phyloP scores from a whole-genome alignment of 768 basidiomycete species.

The Amylocystis lapponica region DNA sequence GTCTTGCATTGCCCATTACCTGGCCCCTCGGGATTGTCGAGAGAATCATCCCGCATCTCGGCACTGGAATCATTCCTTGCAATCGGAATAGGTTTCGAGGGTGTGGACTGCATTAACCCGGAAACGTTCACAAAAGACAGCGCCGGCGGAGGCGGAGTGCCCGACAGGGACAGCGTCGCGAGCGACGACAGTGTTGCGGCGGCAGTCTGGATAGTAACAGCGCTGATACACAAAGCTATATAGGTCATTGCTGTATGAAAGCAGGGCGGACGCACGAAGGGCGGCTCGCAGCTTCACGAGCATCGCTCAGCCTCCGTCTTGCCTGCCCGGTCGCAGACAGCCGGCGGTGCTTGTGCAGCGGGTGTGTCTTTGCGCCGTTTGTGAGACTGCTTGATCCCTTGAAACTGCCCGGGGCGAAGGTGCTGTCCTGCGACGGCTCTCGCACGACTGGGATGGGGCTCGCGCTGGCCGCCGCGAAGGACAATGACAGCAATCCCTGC shows the following conservation, averaged over 20 bases:
- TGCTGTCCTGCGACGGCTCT: constrained; percentile 9
- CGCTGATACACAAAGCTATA: constrained; percentile 19
- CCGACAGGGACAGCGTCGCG: constrained; percentile 36
- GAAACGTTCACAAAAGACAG: constrained; percentile 16
- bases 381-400: constrained; percentile 21
- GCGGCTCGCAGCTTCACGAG: constrained; percentile 68
- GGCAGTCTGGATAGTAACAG: constrained; percentile 30
- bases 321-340: constrained; percentile 67
- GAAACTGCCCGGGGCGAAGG: constrained; percentile 11
- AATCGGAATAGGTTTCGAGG: constrained; percentile 7
- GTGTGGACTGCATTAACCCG: constrained; percentile 12
- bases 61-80: constrained; percentile 16
- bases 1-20: constrained; percentile 7
- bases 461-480: constrained; percentile 51
- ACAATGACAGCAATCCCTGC: constrained; percentile 62
- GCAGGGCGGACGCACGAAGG: constrained; percentile 53
- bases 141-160: constrained; percentile 30
- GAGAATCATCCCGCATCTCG: constrained; percentile 12
- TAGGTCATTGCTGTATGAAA: constrained; percentile 8
- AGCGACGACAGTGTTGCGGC: constrained; percentile 34
- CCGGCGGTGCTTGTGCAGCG: constrained; percentile 52
- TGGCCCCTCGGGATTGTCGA: constrained; percentile 9
- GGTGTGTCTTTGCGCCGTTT: constrained; percentile 18
- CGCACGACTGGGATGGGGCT: constrained; percentile 37
- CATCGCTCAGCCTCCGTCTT: constrained; percentile 71